A percentile compares a stretch with the other conserved stretches of the same genome.
Conservation (phyloP, 495 filamentous ascomycete species). For the Barbatosphaeria neglecta region DNA sequence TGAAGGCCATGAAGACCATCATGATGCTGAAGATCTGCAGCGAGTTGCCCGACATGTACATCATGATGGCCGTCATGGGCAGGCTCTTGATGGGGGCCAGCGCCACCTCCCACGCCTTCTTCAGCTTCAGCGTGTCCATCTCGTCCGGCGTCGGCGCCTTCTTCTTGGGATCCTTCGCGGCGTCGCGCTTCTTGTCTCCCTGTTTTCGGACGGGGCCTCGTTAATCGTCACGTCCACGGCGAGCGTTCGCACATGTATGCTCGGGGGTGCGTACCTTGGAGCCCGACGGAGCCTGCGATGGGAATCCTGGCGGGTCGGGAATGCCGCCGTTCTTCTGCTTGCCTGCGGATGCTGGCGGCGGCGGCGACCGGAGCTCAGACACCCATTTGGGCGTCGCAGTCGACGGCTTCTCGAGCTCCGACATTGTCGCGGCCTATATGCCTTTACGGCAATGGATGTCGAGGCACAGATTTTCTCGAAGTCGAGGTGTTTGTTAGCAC, state of each 20-base stretch:
- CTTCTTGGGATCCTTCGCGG: constrained; percentile 32
- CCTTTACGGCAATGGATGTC: too few relatives aligned
- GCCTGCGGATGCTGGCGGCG: too few relatives aligned
- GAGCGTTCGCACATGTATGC: background rate
- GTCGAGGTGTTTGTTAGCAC: too few relatives aligned
- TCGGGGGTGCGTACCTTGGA: constrained; percentile 38
- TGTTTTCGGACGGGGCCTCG: constrained; percentile 1
- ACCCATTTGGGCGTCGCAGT: constrained; percentile 63
- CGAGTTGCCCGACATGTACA: constrained; percentile 99
- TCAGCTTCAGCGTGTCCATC: constrained; percentile 89
- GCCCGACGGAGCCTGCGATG: constrained; percentile 29
- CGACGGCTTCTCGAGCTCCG: constrained; percentile 7
- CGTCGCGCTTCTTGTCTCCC: constrained; percentile 31
- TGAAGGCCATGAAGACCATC: constrained; percentile 99
- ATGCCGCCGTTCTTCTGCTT: constrained; percentile 49
- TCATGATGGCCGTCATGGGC: constrained; percentile 98
- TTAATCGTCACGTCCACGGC: background rate
- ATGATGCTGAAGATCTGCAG: constrained; percentile 99
- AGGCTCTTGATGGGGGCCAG: constrained; percentile 87
- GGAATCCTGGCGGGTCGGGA: constrained; percentile 82
- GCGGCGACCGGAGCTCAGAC: constrained; percentile 56
- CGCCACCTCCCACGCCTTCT: constrained; percentile 98
- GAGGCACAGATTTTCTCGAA: too few relatives aligned
- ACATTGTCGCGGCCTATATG: too few relatives aligned
- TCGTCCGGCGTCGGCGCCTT: constrained; percentile 59